These are phyloP conservation scores for Epichloe gansuensis DNA, from an alignment of 2,329 filamentous ascomycete genomes.

Conservation along the genomic window DNA sequence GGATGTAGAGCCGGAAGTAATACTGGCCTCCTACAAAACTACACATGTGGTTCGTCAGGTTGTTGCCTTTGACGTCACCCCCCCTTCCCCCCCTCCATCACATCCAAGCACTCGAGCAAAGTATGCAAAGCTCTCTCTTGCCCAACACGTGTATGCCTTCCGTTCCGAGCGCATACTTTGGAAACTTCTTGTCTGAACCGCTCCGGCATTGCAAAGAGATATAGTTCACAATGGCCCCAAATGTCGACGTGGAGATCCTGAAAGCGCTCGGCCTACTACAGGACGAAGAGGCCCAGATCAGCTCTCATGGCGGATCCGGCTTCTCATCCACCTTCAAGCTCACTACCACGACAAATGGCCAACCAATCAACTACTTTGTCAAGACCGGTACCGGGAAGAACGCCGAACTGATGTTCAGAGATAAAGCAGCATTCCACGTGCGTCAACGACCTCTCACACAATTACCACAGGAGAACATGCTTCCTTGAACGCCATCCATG, in stretches of 20 bases:
- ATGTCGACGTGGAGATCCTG: slow-evolving; percentile 48
- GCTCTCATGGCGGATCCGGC: slow-evolving; percentile 51
- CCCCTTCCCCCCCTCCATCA: too few relatives aligned
- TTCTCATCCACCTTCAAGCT: slow-evolving; percentile 56
- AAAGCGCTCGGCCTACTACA: slow-evolving; percentile 50
- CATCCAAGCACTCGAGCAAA: too few relatives aligned
- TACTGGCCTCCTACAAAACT: too few relatives aligned
- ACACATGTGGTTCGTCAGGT: too few relatives aligned
- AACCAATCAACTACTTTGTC: slow-evolving; percentile 50
- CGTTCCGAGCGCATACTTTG: too few relatives aligned
- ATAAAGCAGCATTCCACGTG: slow-evolving; percentile 19
- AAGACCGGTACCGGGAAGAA: slow-evolving; percentile 52
- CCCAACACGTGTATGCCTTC: too few relatives aligned
- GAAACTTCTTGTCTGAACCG: too few relatives aligned
- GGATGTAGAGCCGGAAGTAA: too few relatives aligned
- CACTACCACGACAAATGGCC: slow-evolving; percentile 32
- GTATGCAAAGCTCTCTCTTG: too few relatives aligned
- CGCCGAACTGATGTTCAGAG: slow-evolving; percentile 57
- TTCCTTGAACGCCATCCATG: slow-evolving; percentile 71
- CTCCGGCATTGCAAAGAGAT: too few relatives aligned
- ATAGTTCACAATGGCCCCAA: too few relatives aligned
- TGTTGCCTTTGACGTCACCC: too few relatives aligned
- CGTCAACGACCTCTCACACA: not conserved
- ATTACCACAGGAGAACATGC: slow-evolving; percentile 54
- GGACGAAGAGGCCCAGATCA: slow-evolving; percentile 38